Percentiles rank a stretch among this genome's conserved stretches.
These are phyloP conservation scores for Fabrea salina DNA, from an alignment of 169 alveolate species.

Conservation along the genomic window DNA sequence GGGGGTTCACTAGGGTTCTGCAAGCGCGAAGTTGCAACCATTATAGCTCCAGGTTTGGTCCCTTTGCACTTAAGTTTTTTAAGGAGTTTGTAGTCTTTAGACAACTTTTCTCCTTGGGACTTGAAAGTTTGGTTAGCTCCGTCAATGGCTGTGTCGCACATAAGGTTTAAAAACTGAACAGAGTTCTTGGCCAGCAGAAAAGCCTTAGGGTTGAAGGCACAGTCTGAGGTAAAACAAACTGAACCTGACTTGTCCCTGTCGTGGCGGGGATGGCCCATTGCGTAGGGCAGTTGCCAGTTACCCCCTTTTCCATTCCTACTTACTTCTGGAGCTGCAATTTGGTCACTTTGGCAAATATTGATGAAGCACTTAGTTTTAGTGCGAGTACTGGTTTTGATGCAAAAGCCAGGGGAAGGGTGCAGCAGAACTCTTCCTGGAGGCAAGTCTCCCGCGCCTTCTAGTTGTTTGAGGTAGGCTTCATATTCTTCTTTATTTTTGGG, in stretches of 20 bases:
- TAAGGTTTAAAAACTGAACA: slow-evolving; percentile 39
- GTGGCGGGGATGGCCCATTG: slow-evolving; percentile 54
- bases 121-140: slow-evolving; percentile 51
- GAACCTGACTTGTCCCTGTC: slow-evolving; percentile 51
- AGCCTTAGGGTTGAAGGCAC: slow-evolving; percentile 51
- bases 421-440: slow-evolving; percentile 62
- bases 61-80: slow-evolving; percentile 64
- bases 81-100: slow-evolving; percentile 56
- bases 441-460: slow-evolving; percentile 66
- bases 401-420: slow-evolving; percentile 43
- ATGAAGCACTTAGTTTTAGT: slow-evolving; percentile 53
- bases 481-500: slow-evolving; percentile 60
- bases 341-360: slow-evolving; percentile 51
- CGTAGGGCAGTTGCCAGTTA: slow-evolving; percentile 57
- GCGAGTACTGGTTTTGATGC: slow-evolving; percentile 53
- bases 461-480: slow-evolving; percentile 53
- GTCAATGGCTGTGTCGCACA: slow-evolving; percentile 59
- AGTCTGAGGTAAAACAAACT: slow-evolving; percentile 57
- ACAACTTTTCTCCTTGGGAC: slow-evolving; percentile 47
- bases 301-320: slow-evolving; percentile 35
- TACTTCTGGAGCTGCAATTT: slow-evolving; percentile 43
- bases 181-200: not conserved
- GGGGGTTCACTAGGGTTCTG: not conserved
- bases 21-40: slow-evolving; percentile 34
- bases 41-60: slow-evolving; percentile 48